These are phyloP conservation scores for Colletotrichum noveboracense DNA, from an alignment of 2,329 filamentous ascomycete genomes.

Conservation along the genomic window DNA sequence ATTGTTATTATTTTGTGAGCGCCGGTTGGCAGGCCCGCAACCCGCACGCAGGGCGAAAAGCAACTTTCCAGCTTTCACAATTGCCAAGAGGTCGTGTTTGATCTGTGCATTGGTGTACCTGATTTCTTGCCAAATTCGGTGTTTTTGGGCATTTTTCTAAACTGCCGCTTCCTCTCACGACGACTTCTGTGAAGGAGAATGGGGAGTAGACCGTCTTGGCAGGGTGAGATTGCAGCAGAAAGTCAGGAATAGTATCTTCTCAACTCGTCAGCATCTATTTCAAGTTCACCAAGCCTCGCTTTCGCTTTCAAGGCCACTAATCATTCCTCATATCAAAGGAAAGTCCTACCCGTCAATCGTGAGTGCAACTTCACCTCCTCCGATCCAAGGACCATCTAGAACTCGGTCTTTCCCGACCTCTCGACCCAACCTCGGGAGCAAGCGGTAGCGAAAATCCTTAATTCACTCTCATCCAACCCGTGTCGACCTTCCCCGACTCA, in stretches of 20 bases:
- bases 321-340: background rate
- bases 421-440: background rate
- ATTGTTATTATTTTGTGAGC: background rate
- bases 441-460: background rate
- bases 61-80: background rate
- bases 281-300: background rate
- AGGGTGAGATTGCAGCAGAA: background rate
- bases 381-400: background rate
- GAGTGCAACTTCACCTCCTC: background rate
- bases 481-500: background rate
- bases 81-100: slow-evolving; percentile 2
- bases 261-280: background rate
- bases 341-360: background rate
- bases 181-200: background rate
- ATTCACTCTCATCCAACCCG: background rate
- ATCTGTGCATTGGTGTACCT: background rate
- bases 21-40: background rate
- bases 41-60: background rate
- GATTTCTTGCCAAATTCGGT: background rate
- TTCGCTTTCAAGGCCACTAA: background rate
- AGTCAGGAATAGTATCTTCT: background rate
- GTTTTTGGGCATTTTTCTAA: background rate
- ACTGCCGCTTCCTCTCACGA: background rate
- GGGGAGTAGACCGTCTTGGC: background rate
- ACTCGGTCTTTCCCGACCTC: background rate